Evolutionary conservation across 176 grass and related monocot genomes (phyloP), one percentile per base, ranked within the genome.

Genomic region (Rhipidocladum racemiflorum): DNA sequence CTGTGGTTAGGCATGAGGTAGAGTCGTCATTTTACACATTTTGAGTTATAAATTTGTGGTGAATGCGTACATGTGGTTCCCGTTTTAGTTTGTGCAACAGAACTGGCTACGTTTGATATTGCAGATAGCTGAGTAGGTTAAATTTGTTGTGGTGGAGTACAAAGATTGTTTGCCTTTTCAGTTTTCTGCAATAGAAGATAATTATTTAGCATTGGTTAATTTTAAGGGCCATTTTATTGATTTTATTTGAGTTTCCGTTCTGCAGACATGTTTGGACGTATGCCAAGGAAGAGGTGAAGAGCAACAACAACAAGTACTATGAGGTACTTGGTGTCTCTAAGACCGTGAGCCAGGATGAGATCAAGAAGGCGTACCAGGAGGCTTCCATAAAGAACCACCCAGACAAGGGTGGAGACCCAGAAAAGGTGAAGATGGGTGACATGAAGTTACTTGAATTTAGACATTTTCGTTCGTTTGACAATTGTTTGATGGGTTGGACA

Each of bases 331-430:
- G 85, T 1, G 83, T 95, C 53, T 76, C 85, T 29, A 92, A 90
- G 75, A 88, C 36, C 8, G 88, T 90, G 16, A 86, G 30, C 76
- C 85, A 88, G 50, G 93, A 95, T 82, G 93, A 95, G 72, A 75
- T 92, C 21, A 95, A 95, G 81, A 90, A 84, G 65, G 93, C 85
- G 48, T 92, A 92, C 65, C 49, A 71, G 70, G 92, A 87, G 43
- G 82, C 90, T 55, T 90, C 90, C 21, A 92, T 92, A 70, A 95
- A 92, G 79, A 95, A 86, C 56, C 93, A 95, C 50, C 90, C 90
- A 38, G 90, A 95, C 69, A 92, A 95, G 85, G 90, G 88, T 65
- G 90, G 93, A 64, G 90, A 95, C 67, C 90, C 83, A 61, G 93
- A 95, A 67, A 92, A 95, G 85, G 90, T 51, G 73, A 20, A 28